Percentiles rank a stretch among this genome's conserved stretches.
These are phyloP conservation scores for Tylopilus microsporus DNA, from an alignment of 1,284 basidiomycete genomes.

Conservation along the genomic window DNA sequence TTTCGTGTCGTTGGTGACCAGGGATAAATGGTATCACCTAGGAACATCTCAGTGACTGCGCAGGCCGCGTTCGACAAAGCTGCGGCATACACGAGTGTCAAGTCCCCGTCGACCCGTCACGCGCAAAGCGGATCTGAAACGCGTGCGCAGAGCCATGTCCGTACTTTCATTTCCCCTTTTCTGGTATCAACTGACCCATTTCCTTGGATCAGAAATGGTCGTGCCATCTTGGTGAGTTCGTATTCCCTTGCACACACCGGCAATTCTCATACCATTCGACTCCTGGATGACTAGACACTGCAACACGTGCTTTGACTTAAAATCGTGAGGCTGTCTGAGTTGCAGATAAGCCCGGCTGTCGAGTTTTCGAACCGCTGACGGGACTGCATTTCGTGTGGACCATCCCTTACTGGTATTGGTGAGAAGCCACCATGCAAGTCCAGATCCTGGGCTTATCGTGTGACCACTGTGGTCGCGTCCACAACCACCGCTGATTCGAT, in stretches of 20 bases:
- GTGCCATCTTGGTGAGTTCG: constrained; percentile 69
- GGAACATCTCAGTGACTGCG: constrained; percentile 79
- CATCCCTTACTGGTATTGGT: too few relatives aligned
- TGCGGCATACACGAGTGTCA: not conserved
- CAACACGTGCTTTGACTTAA: too few relatives aligned
- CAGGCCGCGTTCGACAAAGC: constrained; percentile 77
- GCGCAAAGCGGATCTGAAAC: constrained; percentile 75
- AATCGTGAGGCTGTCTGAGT: too few relatives aligned
- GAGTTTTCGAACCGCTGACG: too few relatives aligned
- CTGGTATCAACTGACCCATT: not conserved
- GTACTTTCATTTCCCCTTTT: constrained; percentile 27
- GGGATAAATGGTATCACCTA: constrained; percentile 28
- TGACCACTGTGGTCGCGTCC: too few relatives aligned
- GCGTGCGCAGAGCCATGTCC: constrained; percentile 81
- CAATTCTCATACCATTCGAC: too few relatives aligned
- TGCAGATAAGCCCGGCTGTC: too few relatives aligned
- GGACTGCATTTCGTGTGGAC: too few relatives aligned
- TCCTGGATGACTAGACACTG: too few relatives aligned
- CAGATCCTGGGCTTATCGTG: too few relatives aligned
- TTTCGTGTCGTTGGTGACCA: not conserved
- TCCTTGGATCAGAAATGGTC: constrained; percentile 55
- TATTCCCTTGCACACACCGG: not conserved
- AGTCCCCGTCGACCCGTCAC: constrained; percentile 39
- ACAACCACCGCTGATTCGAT: too few relatives aligned
- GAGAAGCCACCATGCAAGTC: too few relatives aligned